These are phyloP conservation scores for Xylariaceae sp. DNA, from an alignment of 2,329 filamentous ascomycete genomes.

Conservation along the genomic window DNA sequence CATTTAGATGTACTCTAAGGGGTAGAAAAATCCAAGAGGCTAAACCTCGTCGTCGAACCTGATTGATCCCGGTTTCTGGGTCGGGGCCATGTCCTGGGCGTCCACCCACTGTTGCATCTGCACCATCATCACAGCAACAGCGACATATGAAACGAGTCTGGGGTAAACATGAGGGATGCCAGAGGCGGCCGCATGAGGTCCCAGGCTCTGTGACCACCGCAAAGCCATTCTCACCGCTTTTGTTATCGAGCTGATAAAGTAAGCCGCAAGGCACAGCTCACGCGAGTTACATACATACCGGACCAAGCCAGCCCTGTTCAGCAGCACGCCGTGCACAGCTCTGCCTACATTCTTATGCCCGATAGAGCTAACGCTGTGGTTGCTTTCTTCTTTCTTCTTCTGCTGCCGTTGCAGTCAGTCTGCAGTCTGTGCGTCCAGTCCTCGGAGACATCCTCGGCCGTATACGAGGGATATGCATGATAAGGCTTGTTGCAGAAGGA, in stretches of 20 bases:
- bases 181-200: background rate
- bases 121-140: slow-evolving; percentile 4
- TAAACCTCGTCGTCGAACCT: slow-evolving; percentile 29
- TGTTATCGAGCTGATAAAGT: slow-evolving; percentile 1
- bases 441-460: slow-evolving; percentile 9
- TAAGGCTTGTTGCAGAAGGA: slow-evolving; percentile 1
- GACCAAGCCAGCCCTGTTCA: background rate
- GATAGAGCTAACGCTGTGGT: slow-evolving; percentile 1
- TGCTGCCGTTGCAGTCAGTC: background rate
- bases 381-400: slow-evolving; percentile 5
- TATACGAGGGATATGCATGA: slow-evolving; percentile 4
- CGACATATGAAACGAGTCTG: background rate
- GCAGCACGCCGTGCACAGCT: background rate
- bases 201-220: background rate
- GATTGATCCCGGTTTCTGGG: slow-evolving; percentile 25
- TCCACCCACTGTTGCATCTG: slow-evolving; percentile 3
- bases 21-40: slow-evolving; percentile 21
- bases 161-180: background rate
- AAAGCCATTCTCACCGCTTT: background rate
- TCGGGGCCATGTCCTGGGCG: slow-evolving; percentile 2
- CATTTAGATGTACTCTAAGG: slow-evolving; percentile 1
- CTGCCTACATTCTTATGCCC: background rate
- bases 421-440: background rate
- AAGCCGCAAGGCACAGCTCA: background rate
- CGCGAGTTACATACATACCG: background rate